Conservation (phyloP, 192 early-diverging fungal species). For the Polychytrium aggregatum region DNA sequence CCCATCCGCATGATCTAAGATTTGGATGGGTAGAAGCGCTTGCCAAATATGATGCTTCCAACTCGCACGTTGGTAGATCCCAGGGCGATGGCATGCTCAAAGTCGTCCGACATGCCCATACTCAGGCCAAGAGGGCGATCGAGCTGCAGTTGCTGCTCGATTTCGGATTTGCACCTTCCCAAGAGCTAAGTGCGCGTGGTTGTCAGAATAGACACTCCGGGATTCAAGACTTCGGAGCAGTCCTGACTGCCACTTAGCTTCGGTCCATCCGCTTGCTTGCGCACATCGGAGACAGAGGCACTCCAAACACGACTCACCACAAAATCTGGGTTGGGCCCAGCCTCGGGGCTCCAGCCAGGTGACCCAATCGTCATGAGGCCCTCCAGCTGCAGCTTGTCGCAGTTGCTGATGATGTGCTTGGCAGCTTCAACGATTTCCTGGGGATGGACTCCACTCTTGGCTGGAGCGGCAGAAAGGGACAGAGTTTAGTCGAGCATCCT, state of each 20-base stretch:
- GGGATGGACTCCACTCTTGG: constrained; percentile 67
- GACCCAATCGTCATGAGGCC: constrained; percentile 98
- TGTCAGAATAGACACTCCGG: too few species aligned
- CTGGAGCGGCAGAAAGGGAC: constrained; percentile 19
- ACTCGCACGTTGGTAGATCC: constrained; percentile 92
- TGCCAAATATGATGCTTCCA: constrained; percentile 86
- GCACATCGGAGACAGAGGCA: too few species aligned
- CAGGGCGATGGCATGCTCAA: constrained; percentile 65
- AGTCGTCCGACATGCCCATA: constrained; percentile 99
- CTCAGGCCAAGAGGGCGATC: constrained; percentile 54
- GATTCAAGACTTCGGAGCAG: too few species aligned
- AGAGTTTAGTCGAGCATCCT: not conserved
- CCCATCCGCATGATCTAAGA: not conserved
- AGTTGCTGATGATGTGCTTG: constrained; percentile 50
- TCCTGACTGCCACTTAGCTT: too few species aligned
- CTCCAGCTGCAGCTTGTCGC: constrained; percentile 53
- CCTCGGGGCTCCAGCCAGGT: constrained; percentile 32
- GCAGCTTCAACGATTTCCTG: constrained; percentile 41
- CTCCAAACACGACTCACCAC: too few species aligned
- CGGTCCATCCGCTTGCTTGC: too few species aligned
- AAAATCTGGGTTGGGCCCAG: constrained; percentile 69
- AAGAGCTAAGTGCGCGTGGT: too few species aligned
- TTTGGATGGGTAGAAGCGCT: constrained; percentile 17
- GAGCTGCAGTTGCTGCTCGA: not conserved
- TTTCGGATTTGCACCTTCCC: constrained; percentile 3